phyloP scores from a whole-genome alignment of 2,329 filamentous ascomycete species.

The Elsinoe arachidis region DNA sequence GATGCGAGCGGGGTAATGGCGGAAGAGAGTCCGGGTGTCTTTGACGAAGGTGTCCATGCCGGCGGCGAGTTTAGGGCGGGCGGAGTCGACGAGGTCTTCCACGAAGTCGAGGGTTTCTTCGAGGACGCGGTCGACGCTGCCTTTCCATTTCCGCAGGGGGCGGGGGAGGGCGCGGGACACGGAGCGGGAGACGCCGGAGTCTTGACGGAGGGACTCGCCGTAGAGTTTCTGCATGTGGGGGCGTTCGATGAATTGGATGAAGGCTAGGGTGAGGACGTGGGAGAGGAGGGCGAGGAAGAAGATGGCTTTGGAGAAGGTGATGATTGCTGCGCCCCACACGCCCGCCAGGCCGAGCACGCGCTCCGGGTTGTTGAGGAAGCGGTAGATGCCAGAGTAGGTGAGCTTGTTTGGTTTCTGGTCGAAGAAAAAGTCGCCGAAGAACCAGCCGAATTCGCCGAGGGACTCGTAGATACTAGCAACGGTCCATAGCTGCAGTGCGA shows the following conservation, averaged over 20 bases:
- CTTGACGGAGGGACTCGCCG: constrained; percentile 68
- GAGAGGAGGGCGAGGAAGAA: constrained; percentile 79
- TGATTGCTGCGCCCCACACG: constrained; percentile 89
- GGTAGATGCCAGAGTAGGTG: constrained; percentile 95
- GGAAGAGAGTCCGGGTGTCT: constrained; percentile 81
- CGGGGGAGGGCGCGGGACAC: constrained; percentile 78
- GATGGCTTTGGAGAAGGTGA: constrained; percentile 80
- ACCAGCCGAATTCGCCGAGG: constrained; percentile 96
- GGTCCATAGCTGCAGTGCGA: constrained; percentile 87
- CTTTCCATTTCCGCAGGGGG: constrained; percentile 73
- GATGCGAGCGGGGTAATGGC: constrained; percentile 77
- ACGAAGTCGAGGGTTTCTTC: constrained; percentile 82
- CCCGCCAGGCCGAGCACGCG: constrained; percentile 86
- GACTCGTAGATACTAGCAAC: constrained; percentile 89
- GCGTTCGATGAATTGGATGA: constrained; percentile 88
- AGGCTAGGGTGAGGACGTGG: constrained; percentile 74
- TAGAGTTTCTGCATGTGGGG: constrained; percentile 99
- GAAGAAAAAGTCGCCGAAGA: constrained; percentile 98
- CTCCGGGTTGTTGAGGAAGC: constrained; percentile 96
- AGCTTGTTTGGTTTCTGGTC: constrained; percentile 70
- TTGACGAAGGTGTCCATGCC: constrained; percentile 80
- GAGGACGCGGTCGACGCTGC: constrained; percentile 77
- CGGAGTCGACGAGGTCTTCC: constrained; percentile 80
- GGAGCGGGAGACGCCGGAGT: constrained; percentile 87
- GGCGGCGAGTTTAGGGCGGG: constrained; percentile 74